Evolutionary conservation across 371 early-diverging fungal genomes (phyloP).

Genomic region (Mucor circinelloides): DNA sequence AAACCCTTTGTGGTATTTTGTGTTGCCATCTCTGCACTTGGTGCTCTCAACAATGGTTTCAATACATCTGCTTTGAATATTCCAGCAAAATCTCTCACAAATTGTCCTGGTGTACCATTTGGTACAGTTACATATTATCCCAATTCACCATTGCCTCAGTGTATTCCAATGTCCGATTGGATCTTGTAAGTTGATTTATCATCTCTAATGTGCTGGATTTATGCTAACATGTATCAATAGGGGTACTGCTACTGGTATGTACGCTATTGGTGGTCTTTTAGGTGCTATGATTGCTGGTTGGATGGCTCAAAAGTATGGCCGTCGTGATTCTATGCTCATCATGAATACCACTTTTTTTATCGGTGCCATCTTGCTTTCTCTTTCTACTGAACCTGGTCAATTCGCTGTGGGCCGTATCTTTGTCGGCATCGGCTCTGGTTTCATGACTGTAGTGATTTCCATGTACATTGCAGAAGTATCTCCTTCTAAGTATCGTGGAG

Average conservation of each 20-base stretch:
- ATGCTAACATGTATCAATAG: constrained; percentile 10
- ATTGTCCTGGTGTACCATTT: constrained; percentile 42
- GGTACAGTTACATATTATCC: constrained; percentile 43
- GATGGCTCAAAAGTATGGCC: constrained; percentile 64
- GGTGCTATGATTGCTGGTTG: constrained; percentile 69
- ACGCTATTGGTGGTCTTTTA: constrained; percentile 73
- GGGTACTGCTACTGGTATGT: constrained; percentile 70
- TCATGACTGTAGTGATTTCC: constrained; percentile 77
- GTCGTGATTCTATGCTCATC: constrained; percentile 66
- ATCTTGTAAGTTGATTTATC: constrained; percentile 39
- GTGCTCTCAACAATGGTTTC: constrained; percentile 50
- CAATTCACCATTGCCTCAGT: constrained; percentile 40
- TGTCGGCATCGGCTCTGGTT: constrained; percentile 83
- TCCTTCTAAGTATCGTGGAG: constrained; percentile 73
- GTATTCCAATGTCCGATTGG: constrained; percentile 50
- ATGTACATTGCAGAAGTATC: constrained; percentile 84
- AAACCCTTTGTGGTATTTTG: constrained; percentile 45
- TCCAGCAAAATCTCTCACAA: constrained; percentile 38
- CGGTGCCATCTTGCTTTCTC: constrained; percentile 66
- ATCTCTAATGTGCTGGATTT: neutral
- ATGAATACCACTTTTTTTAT: constrained; percentile 68
- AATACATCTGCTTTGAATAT: constrained; percentile 49
- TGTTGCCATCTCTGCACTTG: constrained; percentile 41
- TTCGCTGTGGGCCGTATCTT: constrained; percentile 83
- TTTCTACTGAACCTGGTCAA: constrained; percentile 60